A percentile compares a stretch with the other conserved stretches of the same genome.
These are phyloP conservation scores for Paracamarosporium sp. DNA, from an alignment of 2,329 filamentous ascomycete species.

Conservation along the genomic window DNA sequence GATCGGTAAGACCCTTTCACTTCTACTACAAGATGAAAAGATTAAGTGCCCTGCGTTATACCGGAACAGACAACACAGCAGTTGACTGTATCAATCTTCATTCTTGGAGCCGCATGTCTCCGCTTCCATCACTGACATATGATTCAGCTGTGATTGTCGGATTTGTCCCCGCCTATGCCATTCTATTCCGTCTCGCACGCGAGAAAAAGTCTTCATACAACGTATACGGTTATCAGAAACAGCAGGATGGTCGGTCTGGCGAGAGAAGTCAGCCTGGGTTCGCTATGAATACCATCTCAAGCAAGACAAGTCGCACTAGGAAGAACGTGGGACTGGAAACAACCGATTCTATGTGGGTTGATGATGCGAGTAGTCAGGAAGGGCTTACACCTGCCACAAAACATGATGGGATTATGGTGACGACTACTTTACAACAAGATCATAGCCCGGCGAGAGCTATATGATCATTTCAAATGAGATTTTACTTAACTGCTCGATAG, in stretches of 20 bases:
- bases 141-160: slow-evolving; percentile 21
- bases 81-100: too few species aligned
- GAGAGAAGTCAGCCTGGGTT: neutral
- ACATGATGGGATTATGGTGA: neutral
- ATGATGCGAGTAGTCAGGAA: neutral
- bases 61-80: too few species aligned
- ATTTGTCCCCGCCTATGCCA: slow-evolving; percentile 22
- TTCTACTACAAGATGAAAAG: neutral
- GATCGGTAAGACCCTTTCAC: slow-evolving; percentile 23
- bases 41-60: too few species aligned
- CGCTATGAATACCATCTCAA: neutral
- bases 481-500: neutral
- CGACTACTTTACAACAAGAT: neutral
- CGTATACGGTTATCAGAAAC: slow-evolving; percentile 8
- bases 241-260: neutral
- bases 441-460: neutral
- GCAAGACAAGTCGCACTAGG: neutral
- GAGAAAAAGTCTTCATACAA: slow-evolving; percentile 5
- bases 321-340: neutral
- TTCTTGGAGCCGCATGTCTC: too few species aligned
- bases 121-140: neutral
- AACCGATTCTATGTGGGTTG: neutral
- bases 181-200: slow-evolving; percentile 12
- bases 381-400: neutral
- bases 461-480: too few species aligned